Evolutionary conservation across 208 protist species (phyloP).

Genomic region (Herpetomonas tarakana): DNA sequence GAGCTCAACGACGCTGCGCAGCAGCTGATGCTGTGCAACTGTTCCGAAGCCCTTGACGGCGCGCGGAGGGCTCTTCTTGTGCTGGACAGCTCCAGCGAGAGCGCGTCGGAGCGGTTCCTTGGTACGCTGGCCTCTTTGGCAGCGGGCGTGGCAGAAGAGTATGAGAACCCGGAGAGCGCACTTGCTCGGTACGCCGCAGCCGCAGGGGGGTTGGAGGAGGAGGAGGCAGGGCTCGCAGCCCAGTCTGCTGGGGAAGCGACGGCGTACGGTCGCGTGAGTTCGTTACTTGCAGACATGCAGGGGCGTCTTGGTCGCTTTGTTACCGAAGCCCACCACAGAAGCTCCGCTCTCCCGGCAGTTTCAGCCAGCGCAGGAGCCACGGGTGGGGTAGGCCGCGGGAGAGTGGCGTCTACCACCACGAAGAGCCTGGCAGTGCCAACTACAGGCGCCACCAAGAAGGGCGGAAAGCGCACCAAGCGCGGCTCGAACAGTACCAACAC

Average conservation of each 20-base stretch:
- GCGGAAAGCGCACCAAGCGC: no score
- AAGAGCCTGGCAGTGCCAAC: no score
- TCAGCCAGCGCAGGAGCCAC: no score
- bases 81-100: no score
- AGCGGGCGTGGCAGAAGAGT: conserved; percentile 4
- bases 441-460: no score
- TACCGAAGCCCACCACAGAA: no score
- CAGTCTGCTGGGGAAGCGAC: no score
- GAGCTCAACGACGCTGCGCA: conserved; percentile 17
- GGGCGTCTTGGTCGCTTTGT: not conserved
- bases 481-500: not conserved
- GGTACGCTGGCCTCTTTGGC: not conserved
- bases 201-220: no score
- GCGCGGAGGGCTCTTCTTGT: not conserved
- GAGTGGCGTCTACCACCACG: no score
- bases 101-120: conserved; percentile 8
- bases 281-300: not conserved
- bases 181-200: not conserved
- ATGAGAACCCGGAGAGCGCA: not conserved
- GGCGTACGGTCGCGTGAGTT: not conserved
- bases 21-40: conserved; percentile 20
- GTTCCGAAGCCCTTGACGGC: conserved; percentile 7
- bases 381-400: no score
- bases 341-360: no score
- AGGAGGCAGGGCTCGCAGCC: no score